Percentiles rank a stretch among this genome's conserved stretches.
Evolutionary conservation across 257 asterid species (phyloP).

Genomic region (Paulownia fortunei): DNA sequence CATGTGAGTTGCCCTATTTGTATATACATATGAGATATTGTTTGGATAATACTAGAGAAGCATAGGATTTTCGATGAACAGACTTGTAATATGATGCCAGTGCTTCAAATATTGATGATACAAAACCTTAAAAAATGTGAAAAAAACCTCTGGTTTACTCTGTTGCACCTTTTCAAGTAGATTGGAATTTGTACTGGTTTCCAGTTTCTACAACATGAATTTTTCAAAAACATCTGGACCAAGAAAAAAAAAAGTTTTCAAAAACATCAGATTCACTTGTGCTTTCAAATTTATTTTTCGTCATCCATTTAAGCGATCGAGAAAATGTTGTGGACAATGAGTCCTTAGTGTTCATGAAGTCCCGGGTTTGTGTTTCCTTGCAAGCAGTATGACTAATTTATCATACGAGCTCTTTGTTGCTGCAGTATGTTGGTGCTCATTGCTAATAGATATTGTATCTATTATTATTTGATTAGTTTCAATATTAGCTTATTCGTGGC

Average conservation of each 20-base stretch:
- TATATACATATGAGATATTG: slow-evolving; percentile 24
- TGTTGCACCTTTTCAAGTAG: not conserved
- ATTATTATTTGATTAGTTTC: too few relatives aligned
- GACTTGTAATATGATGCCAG: not conserved
- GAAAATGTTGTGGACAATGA: too few relatives aligned
- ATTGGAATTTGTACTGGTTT: not conserved
- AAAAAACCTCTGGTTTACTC: not conserved
- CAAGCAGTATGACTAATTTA: too few relatives aligned
- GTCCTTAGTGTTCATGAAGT: too few relatives aligned
- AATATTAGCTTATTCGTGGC: too few relatives aligned
- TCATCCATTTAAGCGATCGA: too few relatives aligned
- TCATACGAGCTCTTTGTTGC: too few relatives aligned
- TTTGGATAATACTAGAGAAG: not conserved
- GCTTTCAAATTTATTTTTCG: too few relatives aligned
- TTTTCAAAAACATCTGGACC: not conserved
- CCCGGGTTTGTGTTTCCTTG: too few relatives aligned
- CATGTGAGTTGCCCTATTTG: slow-evolving; percentile 4
- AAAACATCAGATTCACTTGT: too few relatives aligned
- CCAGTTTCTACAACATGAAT: not conserved
- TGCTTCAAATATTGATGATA: not conserved
- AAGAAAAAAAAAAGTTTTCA: not conserved
- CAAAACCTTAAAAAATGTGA: not conserved
- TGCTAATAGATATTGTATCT: too few relatives aligned
- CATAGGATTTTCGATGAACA: not conserved
- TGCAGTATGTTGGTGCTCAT: too few relatives aligned